A percentile compares a stretch with the other conserved stretches of the same genome.
Conservation (phyloP, 2,329 filamentous ascomycete species). For the Penicillium sp. region DNA sequence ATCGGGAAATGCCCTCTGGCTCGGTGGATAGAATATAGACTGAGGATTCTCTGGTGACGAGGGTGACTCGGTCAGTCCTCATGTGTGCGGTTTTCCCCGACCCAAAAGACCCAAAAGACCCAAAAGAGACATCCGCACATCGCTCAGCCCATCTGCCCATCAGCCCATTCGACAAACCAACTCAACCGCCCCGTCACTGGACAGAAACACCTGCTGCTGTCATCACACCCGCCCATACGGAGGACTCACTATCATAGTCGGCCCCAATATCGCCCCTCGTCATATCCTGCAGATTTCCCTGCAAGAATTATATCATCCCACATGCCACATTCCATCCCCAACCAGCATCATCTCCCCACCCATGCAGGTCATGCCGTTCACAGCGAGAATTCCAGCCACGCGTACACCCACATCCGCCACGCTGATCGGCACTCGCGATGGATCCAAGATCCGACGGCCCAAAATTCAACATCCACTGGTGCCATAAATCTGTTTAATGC, state of each 20-base stretch:
- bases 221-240: constrained; percentile 12
- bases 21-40: background rate
- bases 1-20: background rate
- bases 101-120: no score
- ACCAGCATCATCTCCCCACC: background rate
- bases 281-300: background rate
- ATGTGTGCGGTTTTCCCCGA: constrained; percentile 1
- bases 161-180: background rate
- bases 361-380: constrained; percentile 21
- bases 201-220: constrained; percentile 11
- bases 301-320: background rate
- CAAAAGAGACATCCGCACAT: background rate
- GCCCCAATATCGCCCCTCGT: background rate
- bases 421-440: constrained; percentile 18
- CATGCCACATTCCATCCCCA: background rate
- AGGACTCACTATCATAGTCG: background rate
- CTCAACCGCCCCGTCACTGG: background rate
- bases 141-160: background rate
- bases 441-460: constrained; percentile 18
- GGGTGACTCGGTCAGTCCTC: background rate
- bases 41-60: background rate
- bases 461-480: constrained; percentile 23
- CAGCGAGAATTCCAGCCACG: constrained; percentile 24
- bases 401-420: constrained; percentile 22
- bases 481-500: constrained; percentile 27